A percentile compares a stretch with the other conserved stretches of the same genome.
Conservation (phyloP, 1,284 basidiomycete species). For the Pyrrhoderma lamaoense region DNA sequence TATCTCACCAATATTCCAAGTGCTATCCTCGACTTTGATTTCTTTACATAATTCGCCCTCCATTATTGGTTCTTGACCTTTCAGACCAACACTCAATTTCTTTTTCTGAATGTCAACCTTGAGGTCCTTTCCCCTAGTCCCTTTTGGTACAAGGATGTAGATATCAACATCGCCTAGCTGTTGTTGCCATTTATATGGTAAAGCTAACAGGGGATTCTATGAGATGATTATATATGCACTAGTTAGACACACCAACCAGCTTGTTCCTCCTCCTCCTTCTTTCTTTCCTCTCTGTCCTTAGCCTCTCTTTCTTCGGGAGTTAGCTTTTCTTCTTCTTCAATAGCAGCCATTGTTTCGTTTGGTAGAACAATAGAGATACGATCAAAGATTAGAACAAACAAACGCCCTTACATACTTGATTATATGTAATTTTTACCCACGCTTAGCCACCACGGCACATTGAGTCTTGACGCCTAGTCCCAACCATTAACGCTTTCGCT, state of each 20-base stretch:
- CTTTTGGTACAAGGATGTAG: slow-evolving; percentile 76
- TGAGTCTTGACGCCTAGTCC: neutral
- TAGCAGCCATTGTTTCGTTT: slow-evolving; percentile 30
- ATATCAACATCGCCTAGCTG: slow-evolving; percentile 85
- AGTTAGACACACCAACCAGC: slow-evolving; percentile 51
- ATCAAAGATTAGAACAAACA: too few relatives aligned
- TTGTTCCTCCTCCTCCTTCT: slow-evolving; percentile 75
- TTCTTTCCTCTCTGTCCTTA: slow-evolving; percentile 62
- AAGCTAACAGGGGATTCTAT: slow-evolving; percentile 37
- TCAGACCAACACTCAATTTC: slow-evolving; percentile 78
- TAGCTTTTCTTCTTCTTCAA: slow-evolving; percentile 75
- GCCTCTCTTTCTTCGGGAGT: slow-evolving; percentile 69
- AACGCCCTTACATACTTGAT: too few relatives aligned
- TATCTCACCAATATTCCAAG: slow-evolving; percentile 85
- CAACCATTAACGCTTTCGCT: slow-evolving; percentile 20
- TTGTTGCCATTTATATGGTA: slow-evolving; percentile 93
- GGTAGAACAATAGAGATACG: neutral
- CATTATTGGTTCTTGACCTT: slow-evolving; percentile 79
- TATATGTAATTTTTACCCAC: too few relatives aligned
- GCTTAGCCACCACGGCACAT: too few relatives aligned
- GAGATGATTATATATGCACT: slow-evolving; percentile 21
- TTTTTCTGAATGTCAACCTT: slow-evolving; percentile 72
- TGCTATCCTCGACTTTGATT: slow-evolving; percentile 93
- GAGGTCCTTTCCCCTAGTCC: slow-evolving; percentile 79
- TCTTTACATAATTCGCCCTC: slow-evolving; percentile 91